phyloP scores from a whole-genome alignment of 768 basidiomycete genomes.

The Mycena galopus region DNA sequence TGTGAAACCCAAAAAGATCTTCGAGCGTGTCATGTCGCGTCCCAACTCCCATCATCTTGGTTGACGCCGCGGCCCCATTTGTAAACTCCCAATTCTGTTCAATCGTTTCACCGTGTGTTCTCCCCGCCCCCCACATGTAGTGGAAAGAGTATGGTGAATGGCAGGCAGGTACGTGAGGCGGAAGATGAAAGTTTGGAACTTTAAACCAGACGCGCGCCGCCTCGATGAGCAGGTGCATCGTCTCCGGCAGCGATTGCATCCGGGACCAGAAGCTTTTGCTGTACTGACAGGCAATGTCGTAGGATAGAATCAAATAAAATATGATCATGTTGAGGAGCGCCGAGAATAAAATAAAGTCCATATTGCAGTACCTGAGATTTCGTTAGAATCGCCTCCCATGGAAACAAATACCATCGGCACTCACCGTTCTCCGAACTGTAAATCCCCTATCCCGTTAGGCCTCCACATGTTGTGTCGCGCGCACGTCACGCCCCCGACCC shows the following conservation, averaged over 20 bases:
- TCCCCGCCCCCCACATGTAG: no score
- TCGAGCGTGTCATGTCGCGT: constrained; percentile 1
- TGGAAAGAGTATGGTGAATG: no score
- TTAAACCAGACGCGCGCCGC: no score
- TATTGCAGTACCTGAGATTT: constrained; percentile 18
- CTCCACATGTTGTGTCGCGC: constrained; percentile 28
- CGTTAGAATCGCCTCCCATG: no score
- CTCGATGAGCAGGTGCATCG: no score
- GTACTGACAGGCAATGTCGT: constrained; percentile 29
- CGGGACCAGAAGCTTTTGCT: constrained; percentile 11
- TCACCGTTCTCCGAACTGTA: constrained; percentile 34
- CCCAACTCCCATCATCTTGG: no score
- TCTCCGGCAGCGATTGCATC: neutral
- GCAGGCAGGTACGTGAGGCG: no score
- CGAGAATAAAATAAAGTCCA: constrained; percentile 37
- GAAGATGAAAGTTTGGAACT: no score
- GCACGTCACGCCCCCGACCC: constrained; percentile 28
- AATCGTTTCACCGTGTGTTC: no score
- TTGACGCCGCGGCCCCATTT: no score
- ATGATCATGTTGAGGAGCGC: neutral
- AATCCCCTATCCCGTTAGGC: constrained; percentile 32
- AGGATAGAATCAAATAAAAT: constrained; percentile 32
- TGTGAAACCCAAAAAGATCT: neutral
- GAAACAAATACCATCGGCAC: no score
- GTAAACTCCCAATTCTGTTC: no score